Conservation (phyloP, 2,329 filamentous ascomycete genomes). For the Pyricularia pennisetigena region DNA sequence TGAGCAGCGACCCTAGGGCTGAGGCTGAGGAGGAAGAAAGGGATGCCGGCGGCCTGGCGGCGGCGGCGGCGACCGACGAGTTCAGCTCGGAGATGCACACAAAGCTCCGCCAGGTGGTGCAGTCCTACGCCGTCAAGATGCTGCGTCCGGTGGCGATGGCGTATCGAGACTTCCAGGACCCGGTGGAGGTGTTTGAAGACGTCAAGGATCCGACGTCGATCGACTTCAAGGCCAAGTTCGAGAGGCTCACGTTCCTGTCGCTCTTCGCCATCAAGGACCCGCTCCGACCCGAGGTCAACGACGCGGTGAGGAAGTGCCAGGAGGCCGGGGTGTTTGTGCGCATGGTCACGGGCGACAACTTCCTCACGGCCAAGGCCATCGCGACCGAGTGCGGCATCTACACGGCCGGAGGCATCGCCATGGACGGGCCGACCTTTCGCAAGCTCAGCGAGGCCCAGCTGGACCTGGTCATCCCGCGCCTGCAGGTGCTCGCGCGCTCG, state of each 20-base stretch:
- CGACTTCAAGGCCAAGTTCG: constrained; percentile 44
- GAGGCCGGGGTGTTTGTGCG: constrained; percentile 47
- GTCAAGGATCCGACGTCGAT: constrained; percentile 49
- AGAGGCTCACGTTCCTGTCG: constrained; percentile 59
- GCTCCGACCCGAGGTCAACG: constrained; percentile 53
- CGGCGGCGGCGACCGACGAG: too few species aligned
- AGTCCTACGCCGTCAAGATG: constrained; percentile 15
- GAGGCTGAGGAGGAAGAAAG: background rate
- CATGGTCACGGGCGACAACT: constrained; percentile 55
- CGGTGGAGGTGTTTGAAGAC: constrained; percentile 34
- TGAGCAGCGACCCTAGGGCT: background rate
- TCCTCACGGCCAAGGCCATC: constrained; percentile 48
- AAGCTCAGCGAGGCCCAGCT: constrained; percentile 36
- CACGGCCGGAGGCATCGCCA: constrained; percentile 35
- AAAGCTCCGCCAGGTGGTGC: background rate
- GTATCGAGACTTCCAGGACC: constrained; percentile 65
- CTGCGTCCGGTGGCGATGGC: constrained; percentile 49
- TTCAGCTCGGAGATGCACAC: background rate
- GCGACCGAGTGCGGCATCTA: constrained; percentile 45
- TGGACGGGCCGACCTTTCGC: constrained; percentile 50
- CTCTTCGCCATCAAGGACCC: constrained; percentile 64
- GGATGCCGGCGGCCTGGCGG: background rate
- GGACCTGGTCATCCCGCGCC: constrained; percentile 36
- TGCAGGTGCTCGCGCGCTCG: constrained; percentile 42
- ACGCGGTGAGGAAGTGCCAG: constrained; percentile 43